Evolutionary conservation across 768 basidiomycete genomes (phyloP).

Genomic region (Inosperma sp.): DNA sequence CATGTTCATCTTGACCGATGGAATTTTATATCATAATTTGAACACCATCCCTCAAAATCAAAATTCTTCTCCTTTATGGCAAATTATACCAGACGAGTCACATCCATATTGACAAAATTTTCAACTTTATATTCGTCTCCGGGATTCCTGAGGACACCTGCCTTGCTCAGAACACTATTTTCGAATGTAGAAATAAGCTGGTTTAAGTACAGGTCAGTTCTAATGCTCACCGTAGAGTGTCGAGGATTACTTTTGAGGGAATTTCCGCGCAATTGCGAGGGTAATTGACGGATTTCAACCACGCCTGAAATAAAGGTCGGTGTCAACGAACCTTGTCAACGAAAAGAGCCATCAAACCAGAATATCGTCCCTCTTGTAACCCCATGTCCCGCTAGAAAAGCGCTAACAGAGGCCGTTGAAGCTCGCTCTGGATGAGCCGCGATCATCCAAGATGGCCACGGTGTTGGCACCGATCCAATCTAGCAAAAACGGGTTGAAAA

Average conservation of each 20-base stretch:
- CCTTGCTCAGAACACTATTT: constrained; percentile 64
- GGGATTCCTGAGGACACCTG: constrained; percentile 63
- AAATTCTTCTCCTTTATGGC: background rate
- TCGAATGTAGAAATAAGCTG: background rate
- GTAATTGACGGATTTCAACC: constrained; percentile 79
- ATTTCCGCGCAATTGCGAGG: constrained; percentile 62
- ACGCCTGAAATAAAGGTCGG: constrained; percentile 46
- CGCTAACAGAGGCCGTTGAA: constrained; percentile 40
- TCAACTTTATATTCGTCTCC: constrained; percentile 51
- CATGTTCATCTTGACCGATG: background rate
- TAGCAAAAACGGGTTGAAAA: constrained; percentile 29
- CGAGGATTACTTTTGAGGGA: constrained; percentile 55
- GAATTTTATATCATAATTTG: too few species aligned
- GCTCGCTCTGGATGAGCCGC: constrained; percentile 76
- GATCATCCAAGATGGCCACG: constrained; percentile 97
- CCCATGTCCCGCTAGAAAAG: constrained; percentile 68
- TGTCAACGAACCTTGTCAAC: constrained; percentile 43
- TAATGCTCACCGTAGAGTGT: constrained; percentile 61
- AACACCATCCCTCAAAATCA: too few species aligned
- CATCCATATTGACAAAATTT: constrained; percentile 52
- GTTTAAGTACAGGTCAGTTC: constrained; percentile 8
- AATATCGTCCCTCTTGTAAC: constrained; percentile 82
- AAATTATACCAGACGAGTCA: constrained; percentile 44
- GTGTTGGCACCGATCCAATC: constrained; percentile 85
- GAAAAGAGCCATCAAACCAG: too few species aligned